These are phyloP conservation scores for Luzula sylvatica DNA, from an alignment of 176 grass and related monocot genomes.

Conservation along the genomic window DNA sequence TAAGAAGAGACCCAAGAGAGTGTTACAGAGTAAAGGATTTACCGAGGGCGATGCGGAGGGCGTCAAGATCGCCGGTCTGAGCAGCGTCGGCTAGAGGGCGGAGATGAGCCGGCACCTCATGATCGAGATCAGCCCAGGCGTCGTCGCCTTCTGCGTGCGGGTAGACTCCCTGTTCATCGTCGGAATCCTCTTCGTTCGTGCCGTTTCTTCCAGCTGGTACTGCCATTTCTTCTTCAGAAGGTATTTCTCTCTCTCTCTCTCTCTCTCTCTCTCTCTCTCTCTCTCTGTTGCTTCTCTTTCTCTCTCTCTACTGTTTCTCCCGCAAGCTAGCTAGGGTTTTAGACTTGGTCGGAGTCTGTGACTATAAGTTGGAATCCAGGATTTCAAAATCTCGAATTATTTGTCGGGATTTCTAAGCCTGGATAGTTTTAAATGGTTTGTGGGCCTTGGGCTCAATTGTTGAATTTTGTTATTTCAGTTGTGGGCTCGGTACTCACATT, in stretches of 20 bases:
- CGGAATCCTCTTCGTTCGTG: slow-evolving; percentile 21
- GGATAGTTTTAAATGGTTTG: too few relatives aligned
- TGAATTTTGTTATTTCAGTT: too few relatives aligned
- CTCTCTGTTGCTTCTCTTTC: too few relatives aligned
- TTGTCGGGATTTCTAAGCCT: too few relatives aligned
- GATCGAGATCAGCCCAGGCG: slow-evolving; percentile 32
- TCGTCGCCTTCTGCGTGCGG: slow-evolving; percentile 34
- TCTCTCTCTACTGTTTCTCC: background rate
- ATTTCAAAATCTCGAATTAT: too few relatives aligned
- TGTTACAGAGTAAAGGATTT: slow-evolving; percentile 1
- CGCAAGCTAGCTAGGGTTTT: background rate
- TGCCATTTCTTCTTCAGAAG: slow-evolving; percentile 18
- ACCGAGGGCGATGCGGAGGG: slow-evolving; percentile 29
- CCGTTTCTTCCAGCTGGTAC: slow-evolving; percentile 40
- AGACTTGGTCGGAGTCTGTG: background rate
- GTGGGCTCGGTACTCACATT: too few relatives aligned
- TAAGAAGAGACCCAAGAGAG: background rate
- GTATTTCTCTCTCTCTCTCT: slow-evolving; percentile 8
- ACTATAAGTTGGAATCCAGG: too few relatives aligned
- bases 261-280: background rate
- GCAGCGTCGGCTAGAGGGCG: slow-evolving; percentile 60
- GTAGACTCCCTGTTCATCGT: slow-evolving; percentile 15
- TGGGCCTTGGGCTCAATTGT: too few relatives aligned
- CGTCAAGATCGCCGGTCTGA: slow-evolving; percentile 46
- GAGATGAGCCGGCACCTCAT: slow-evolving; percentile 55